Percentiles rank a stretch among this genome's conserved stretches.
phyloP scores from a whole-genome alignment of 176 grass and related monocot genomes.

The Avena eriantha region DNA sequence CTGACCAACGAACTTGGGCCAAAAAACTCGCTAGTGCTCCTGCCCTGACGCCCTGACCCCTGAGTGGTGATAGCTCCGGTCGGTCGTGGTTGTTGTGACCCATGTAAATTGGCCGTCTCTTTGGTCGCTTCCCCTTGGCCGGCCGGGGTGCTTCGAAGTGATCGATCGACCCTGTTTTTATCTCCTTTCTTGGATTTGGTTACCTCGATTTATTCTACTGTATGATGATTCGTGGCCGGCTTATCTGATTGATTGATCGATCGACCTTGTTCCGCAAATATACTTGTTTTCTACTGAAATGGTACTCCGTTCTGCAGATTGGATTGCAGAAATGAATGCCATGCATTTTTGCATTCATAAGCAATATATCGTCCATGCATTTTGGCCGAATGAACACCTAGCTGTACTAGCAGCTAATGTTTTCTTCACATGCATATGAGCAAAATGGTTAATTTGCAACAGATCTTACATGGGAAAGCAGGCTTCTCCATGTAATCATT shows the following conservation, averaged over 20 bases:
- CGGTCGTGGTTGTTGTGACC: background rate
- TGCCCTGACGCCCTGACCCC: constrained; percentile 3
- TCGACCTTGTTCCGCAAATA: background rate
- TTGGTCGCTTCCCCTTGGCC: constrained; percentile 33
- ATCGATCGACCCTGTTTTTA: background rate
- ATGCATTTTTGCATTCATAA: no score
- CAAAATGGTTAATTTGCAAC: background rate
- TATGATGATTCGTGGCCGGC: background rate
- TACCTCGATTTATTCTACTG: background rate
- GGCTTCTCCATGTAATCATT: background rate
- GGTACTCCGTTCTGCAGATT: background rate
- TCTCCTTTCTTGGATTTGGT: background rate
- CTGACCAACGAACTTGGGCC: constrained; percentile 30
- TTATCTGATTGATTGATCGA: background rate
- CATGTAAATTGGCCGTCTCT: background rate
- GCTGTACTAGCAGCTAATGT: background rate
- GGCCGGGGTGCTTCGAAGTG: background rate
- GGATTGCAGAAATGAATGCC: background rate
- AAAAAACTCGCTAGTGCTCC: constrained; percentile 12
- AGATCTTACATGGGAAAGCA: background rate
- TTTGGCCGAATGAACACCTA: no score
- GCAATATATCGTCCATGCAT: no score
- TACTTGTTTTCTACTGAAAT: no score
- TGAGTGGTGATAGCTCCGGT: background rate
- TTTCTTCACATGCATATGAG: background rate